Evolutionary conservation across 2,329 filamentous ascomycete species (phyloP).

Genomic region (Epichloe hybrida): DNA sequence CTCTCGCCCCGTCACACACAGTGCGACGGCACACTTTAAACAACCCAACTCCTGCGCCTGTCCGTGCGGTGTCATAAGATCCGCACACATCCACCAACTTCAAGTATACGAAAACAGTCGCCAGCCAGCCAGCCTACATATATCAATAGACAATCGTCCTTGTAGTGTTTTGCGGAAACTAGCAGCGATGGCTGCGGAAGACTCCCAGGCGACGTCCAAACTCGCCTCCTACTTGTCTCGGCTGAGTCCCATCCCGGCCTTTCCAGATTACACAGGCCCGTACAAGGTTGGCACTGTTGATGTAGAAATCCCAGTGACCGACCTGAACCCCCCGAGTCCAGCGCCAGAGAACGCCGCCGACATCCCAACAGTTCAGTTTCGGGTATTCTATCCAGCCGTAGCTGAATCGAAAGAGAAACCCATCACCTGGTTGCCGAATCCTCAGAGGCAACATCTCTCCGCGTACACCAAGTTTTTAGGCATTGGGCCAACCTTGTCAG

Average conservation of each 20-base stretch:
- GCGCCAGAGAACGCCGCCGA: conserved; percentile 38
- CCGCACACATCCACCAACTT: not conserved
- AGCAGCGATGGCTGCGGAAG: conserved; percentile 9
- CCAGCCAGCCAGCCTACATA: not conserved
- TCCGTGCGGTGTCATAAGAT: not conserved
- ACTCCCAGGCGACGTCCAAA: conserved; percentile 18
- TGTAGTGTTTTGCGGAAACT: not conserved
- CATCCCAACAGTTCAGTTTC: conserved; percentile 63
- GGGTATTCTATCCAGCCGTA: conserved; percentile 66
- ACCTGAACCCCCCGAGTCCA: conserved; percentile 40
- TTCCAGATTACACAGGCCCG: conserved; percentile 64
- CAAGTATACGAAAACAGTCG: too few relatives aligned
- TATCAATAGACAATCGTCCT: not conserved
- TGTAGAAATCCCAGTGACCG: conserved; percentile 61
- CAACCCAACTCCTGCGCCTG: not conserved
- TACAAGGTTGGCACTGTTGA: conserved; percentile 70
- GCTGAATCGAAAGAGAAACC: conserved; percentile 39
- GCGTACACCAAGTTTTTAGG: conserved; percentile 69
- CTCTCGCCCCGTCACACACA: not conserved
- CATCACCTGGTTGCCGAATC: conserved; percentile 65
- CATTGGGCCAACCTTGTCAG: conserved; percentile 41
- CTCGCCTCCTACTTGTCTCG: conserved; percentile 35
- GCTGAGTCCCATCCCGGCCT: conserved; percentile 55
- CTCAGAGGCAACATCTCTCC: conserved; percentile 59
- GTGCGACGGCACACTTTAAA: too few relatives aligned